Percentiles rank a stretch among this genome's conserved stretches.
Evolutionary conservation across 441 rosid species (phyloP).

Genomic region (Aquilaria agallochum): DNA sequence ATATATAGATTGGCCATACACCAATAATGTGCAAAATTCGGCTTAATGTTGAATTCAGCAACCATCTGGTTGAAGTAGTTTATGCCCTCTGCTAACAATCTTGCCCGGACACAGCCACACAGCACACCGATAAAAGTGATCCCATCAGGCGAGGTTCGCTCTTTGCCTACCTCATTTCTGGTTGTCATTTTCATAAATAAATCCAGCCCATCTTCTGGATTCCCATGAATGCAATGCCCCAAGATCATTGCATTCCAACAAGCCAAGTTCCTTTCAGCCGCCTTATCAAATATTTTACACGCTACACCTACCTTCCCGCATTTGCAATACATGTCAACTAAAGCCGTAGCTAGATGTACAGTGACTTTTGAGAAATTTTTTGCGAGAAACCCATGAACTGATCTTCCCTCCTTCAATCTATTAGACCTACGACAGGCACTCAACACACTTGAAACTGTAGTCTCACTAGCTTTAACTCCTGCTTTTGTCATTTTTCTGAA

Average conservation of each 20-base stretch:
- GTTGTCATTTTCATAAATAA: constrained; percentile 30
- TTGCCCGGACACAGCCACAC: constrained; percentile 44
- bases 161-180: constrained; percentile 5
- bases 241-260: constrained; percentile 63
- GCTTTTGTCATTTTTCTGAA: constrained; percentile 36
- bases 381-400: constrained; percentile 41
- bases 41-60: constrained; percentile 36
- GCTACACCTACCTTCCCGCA: constrained; percentile 44
- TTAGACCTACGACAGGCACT: constrained; percentile 51
- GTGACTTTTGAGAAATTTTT: constrained; percentile 24
- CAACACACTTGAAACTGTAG: constrained; percentile 27
- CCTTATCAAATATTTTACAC: constrained; percentile 31
- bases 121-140: constrained; percentile 46
- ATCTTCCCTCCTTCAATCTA: constrained; percentile 52
- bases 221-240: constrained; percentile 58
- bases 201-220: constrained; percentile 37
- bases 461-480: constrained; percentile 28
- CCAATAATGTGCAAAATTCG: constrained; percentile 57
- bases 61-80: constrained; percentile 39
- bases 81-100: constrained; percentile 32
- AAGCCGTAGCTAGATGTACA: constrained; percentile 33
- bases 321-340: constrained; percentile 49
- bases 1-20: constrained; percentile 53
- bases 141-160: constrained; percentile 29
- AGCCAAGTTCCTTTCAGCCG: constrained; percentile 29